phyloP scores from a whole-genome alignment of 768 basidiomycete genomes.

The Trametes villosa region DNA sequence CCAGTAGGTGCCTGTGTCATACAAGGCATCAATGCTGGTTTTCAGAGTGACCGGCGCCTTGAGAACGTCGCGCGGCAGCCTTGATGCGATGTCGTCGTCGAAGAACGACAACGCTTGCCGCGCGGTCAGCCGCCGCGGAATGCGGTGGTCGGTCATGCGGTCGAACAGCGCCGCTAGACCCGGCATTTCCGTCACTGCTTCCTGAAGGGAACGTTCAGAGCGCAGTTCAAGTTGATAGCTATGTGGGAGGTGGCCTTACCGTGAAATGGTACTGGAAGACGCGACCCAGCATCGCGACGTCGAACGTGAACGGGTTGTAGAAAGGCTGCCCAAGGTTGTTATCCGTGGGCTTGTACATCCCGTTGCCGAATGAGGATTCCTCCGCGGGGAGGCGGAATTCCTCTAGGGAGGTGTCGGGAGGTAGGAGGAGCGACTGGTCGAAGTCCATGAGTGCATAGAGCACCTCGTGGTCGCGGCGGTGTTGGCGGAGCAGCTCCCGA shows the following conservation, averaged over 20 bases:
- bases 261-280: background rate
- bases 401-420: background rate
- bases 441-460: conserved; percentile 4
- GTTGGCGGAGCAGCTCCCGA: background rate
- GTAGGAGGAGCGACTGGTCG: background rate
- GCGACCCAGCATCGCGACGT: background rate
- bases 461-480: background rate
- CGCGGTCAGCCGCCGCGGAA: background rate
- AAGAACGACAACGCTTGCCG: conserved; percentile 1
- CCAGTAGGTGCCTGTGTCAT: background rate
- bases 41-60: background rate
- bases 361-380: background rate
- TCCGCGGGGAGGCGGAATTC: background rate
- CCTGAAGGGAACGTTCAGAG: background rate
- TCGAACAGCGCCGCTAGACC: background rate
- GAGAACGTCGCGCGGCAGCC: background rate
- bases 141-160: background rate
- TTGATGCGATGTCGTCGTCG: background rate
- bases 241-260: background rate
- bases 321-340: background rate
- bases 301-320: conserved; percentile 3
- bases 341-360: background rate
- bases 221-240: background rate
- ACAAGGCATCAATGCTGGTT: background rate
- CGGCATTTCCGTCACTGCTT: background rate